Percentiles rank a stretch among this genome's conserved stretches.
Evolutionary conservation across 1,284 basidiomycete genomes (phyloP).

Genomic region (Wallemia mellicola): DNA sequence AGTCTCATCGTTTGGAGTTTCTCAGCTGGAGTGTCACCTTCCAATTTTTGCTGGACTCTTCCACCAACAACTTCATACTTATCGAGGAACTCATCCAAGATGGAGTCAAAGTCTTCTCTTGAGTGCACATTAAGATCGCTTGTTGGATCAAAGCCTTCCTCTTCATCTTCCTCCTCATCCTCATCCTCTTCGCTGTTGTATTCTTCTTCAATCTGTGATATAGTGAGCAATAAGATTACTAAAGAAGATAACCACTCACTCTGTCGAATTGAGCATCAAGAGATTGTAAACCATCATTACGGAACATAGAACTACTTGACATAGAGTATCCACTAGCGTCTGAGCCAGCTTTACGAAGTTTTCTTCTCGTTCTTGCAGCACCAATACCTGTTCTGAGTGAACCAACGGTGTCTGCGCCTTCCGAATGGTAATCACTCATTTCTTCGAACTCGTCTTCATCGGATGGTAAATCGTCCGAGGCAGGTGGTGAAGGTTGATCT

Average conservation of each 20-base stretch:
- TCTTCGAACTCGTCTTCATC: constrained; percentile 17
- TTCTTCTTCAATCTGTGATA: constrained; percentile 32
- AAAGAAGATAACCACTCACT: constrained; percentile 20
- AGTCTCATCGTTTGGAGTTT: constrained; percentile 49
- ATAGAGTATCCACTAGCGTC: constrained; percentile 80
- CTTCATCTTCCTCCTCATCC: constrained; percentile 20
- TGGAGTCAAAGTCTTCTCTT: constrained; percentile 59
- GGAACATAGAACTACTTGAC: constrained; percentile 85
- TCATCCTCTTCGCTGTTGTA: constrained; percentile 29
- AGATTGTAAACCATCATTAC: constrained; percentile 59
- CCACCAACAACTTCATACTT: constrained; percentile 67
- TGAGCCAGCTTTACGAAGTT: constrained; percentile 36
- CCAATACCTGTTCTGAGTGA: constrained; percentile 25
- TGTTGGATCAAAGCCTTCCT: constrained; percentile 21
- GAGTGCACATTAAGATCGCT: constrained; percentile 10
- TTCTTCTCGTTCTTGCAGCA: constrained; percentile 42
- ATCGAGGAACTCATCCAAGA: constrained; percentile 81
- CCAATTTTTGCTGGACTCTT: constrained; percentile 42
- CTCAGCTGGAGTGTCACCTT: constrained; percentile 33
- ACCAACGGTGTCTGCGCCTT: constrained; percentile 51
- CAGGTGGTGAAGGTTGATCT: constrained; percentile 18
- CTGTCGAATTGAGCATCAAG: constrained; percentile 84
- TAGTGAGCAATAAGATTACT: not conserved
- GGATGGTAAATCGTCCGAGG: constrained; percentile 9
- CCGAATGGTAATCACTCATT: constrained; percentile 23